phyloP scores from a whole-genome alignment of 1,139 yeast genomes.

The Suzukiozyma palmioleophila region DNA sequence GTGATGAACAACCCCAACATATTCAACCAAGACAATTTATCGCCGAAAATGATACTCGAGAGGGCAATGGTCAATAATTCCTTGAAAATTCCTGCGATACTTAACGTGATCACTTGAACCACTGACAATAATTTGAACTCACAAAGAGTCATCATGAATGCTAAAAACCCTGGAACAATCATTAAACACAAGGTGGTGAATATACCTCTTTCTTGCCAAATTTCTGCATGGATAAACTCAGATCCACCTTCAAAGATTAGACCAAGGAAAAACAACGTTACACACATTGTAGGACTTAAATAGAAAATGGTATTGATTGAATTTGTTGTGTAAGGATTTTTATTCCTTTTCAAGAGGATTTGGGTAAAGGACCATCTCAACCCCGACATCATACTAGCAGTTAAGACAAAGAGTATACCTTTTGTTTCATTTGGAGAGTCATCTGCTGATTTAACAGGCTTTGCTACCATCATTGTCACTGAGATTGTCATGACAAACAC shows the following conservation, averaged over 20 bases:
- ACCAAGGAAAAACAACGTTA: constrained; percentile 58
- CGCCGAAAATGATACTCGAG: constrained; percentile 72
- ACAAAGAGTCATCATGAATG: constrained; percentile 85
- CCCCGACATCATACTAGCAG: constrained; percentile 82
- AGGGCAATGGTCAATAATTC: constrained; percentile 78
- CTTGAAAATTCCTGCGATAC: constrained; percentile 89
- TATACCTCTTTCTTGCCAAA: constrained; percentile 62
- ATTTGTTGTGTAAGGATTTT: constrained; percentile 55
- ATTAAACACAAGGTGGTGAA: constrained; percentile 53
- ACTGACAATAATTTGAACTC: constrained; percentile 80
- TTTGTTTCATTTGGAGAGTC: constrained; percentile 15
- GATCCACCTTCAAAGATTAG: constrained; percentile 60
- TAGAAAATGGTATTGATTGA: constrained; percentile 83
- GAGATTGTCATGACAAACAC: constrained; percentile 77
- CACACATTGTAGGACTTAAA: constrained; percentile 79
- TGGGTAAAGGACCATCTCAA: constrained; percentile 95
- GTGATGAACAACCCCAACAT: constrained; percentile 76
- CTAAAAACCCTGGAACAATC: constrained; percentile 78
- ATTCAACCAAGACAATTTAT: constrained; percentile 62
- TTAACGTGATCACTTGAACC: constrained; percentile 80
- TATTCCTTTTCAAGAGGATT: constrained; percentile 50
- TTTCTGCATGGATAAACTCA: constrained; percentile 46
- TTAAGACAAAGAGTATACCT: constrained; percentile 70
- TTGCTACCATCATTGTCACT: constrained; percentile 79
- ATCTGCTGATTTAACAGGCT: constrained; percentile 16